Percentiles rank a stretch among this genome's conserved stretches.
phyloP scores from a whole-genome alignment of 129 eudicot species.

The Helianthus tuberosus region DNA sequence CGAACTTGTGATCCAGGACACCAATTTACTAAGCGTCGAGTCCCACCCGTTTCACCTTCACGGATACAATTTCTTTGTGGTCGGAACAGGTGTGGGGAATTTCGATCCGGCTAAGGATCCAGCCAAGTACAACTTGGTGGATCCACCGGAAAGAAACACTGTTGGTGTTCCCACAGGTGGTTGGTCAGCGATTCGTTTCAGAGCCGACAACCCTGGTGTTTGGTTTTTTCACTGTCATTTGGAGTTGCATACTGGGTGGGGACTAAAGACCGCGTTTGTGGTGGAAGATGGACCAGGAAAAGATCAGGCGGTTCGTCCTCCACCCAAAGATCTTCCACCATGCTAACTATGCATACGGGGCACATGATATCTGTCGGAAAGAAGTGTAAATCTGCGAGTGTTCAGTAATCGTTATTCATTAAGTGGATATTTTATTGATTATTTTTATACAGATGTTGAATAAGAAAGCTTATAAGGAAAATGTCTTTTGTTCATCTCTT shows the following conservation, averaged over 20 bases:
- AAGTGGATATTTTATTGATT: neutral
- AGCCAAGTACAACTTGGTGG: slow-evolving; percentile 51
- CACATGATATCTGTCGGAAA: slow-evolving; percentile 10
- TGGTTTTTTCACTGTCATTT: slow-evolving; percentile 61
- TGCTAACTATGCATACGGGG: slow-evolving; percentile 39
- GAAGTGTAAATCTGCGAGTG: slow-evolving; percentile 27
- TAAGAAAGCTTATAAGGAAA: neutral
- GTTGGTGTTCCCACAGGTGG: slow-evolving; percentile 60
- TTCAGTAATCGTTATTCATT: neutral
- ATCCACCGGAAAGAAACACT: slow-evolving; percentile 54
- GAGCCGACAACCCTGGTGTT: slow-evolving; percentile 60
- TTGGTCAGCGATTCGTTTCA: slow-evolving; percentile 48
- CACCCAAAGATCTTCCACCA: slow-evolving; percentile 76
- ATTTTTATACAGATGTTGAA: neutral
- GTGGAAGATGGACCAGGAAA: slow-evolving; percentile 51
- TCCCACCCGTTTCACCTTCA: slow-evolving; percentile 58
- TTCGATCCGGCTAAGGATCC: slow-evolving; percentile 48
- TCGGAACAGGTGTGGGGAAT: slow-evolving; percentile 49
- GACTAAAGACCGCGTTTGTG: slow-evolving; percentile 54
- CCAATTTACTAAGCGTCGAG: slow-evolving; percentile 46
- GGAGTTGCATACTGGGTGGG: slow-evolving; percentile 59
- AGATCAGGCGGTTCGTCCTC: slow-evolving; percentile 58
- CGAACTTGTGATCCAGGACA: slow-evolving; percentile 52
- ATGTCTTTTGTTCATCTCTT: neutral
- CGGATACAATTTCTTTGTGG: slow-evolving; percentile 51